Percentiles rank a stretch among this genome's conserved stretches.
These are phyloP conservation scores for Boechera stricta DNA, from an alignment of 345 rosid species.

Conservation along the genomic window DNA sequence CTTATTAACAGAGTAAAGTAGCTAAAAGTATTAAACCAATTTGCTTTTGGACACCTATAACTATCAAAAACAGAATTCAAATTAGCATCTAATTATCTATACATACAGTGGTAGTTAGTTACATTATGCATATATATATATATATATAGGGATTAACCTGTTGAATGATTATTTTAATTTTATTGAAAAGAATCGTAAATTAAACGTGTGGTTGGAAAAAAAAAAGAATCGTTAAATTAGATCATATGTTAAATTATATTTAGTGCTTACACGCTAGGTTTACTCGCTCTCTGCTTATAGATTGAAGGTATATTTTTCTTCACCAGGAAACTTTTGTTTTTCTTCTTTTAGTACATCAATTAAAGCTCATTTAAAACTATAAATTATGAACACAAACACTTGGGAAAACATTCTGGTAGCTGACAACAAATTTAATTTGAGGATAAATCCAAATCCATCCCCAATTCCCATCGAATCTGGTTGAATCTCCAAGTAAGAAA, in stretches of 20 bases:
- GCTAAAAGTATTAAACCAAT: constrained; percentile 26
- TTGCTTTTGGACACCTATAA: constrained; percentile 26
- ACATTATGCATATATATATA: background rate
- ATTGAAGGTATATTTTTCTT: background rate
- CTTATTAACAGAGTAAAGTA: constrained; percentile 1
- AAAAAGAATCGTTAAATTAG: no score
- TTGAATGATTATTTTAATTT: background rate
- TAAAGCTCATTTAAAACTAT: background rate
- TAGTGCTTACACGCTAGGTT: background rate
- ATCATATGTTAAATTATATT: no score
- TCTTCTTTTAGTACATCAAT: background rate
- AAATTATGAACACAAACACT: background rate
- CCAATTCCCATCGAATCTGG: background rate
- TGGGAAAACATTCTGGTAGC: background rate
- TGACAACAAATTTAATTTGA: background rate
- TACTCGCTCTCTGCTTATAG: background rate
- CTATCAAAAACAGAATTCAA: background rate
- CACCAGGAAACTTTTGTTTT: background rate
- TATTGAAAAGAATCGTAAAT: background rate
- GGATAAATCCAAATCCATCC: background rate
- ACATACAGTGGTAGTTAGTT: background rate
- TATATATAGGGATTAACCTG: background rate
- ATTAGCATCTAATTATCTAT: constrained; percentile 17
- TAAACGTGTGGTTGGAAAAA: no score
- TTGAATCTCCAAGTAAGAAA: background rate